Evolutionary conservation across 352 stramenopile genomes (phyloP).

Genomic region (Pythium dissotocum): DNA sequence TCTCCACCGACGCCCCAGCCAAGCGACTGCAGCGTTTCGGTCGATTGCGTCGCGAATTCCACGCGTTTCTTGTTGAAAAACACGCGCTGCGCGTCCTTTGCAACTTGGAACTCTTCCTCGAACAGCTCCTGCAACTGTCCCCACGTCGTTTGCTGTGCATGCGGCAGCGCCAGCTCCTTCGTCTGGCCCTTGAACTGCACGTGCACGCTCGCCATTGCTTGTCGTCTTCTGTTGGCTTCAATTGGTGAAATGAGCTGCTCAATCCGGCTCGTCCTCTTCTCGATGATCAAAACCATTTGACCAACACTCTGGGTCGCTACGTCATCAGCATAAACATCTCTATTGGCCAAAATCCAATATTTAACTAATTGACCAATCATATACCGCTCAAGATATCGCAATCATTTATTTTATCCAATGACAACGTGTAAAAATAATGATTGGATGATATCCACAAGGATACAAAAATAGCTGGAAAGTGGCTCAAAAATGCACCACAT

Average conservation of each 20-base stretch:
- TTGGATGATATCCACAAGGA: constrained; percentile 7
- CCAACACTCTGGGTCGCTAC: constrained; percentile 14
- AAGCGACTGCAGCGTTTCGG: constrained; percentile 17
- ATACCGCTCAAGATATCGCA: not conserved
- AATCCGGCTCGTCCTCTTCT: not conserved
- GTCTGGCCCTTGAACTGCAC: constrained; percentile 54
- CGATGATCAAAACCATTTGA: not conserved
- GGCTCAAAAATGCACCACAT: not conserved
- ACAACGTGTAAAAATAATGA: not conserved
- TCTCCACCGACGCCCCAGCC: constrained; percentile 32
- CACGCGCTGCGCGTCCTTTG: constrained; percentile 49
- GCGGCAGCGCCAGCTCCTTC: constrained; percentile 31
- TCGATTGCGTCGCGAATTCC: constrained; percentile 30
- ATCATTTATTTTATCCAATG: constrained; percentile 4
- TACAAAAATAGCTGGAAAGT: constrained; percentile 21
- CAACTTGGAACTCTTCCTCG: constrained; percentile 28
- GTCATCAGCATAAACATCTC: not conserved
- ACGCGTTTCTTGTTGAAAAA: constrained; percentile 60
- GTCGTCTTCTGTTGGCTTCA: constrained; percentile 12
- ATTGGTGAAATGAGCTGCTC: constrained; percentile 27
- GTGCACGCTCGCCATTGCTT: constrained; percentile 36
- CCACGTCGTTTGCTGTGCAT: constrained; percentile 29
- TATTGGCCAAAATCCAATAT: not conserved
- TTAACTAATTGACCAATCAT: not conserved
- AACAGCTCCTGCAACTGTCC: constrained; percentile 44